A percentile compares a stretch with the other conserved stretches of the same genome.
phyloP scores from a whole-genome alignment of 352 stramenopile species.

The Phytophthora pini region DNA sequence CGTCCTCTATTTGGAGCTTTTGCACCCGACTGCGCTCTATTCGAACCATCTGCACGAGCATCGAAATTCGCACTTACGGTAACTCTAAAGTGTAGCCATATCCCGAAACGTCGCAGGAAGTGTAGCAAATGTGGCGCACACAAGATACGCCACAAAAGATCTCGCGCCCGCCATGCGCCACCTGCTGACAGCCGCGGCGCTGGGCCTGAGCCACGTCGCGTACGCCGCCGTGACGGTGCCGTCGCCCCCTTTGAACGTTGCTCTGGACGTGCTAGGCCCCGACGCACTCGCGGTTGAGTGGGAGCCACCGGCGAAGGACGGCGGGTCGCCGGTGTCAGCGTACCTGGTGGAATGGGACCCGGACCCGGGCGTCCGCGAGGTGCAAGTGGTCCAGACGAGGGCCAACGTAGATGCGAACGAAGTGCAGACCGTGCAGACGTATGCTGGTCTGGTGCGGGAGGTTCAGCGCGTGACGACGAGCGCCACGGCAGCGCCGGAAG shows the following conservation, averaged over 20 bases:
- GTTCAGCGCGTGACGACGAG: conserved; percentile 89
- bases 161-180: conserved; percentile 12
- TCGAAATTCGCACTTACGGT: not conserved
- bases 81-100: conserved; percentile 12
- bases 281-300: conserved; percentile 78
- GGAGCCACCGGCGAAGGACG: conserved; percentile 73
- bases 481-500: conserved; percentile 59
- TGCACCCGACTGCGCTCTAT: no score
- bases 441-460: conserved; percentile 84
- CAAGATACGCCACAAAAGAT: conserved; percentile 13
- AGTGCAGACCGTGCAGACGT: conserved; percentile 93
- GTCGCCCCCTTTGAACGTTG: conserved; percentile 65
- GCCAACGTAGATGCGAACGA: conserved; percentile 93
- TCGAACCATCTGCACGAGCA: not conserved
- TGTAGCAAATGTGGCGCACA: conserved; percentile 7
- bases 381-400: conserved; percentile 86
- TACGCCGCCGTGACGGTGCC: conserved; percentile 37
- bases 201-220: conserved; percentile 10
- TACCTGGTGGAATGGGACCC: conserved; percentile 95
- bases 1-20: no score
- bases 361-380: conserved; percentile 83
- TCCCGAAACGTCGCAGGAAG: conserved; percentile 6
- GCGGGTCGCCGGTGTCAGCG: conserved; percentile 74
- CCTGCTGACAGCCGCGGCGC: conserved; percentile 5
- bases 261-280: conserved; percentile 69